Base-by-base conservation (phyloP, 139 green algal genomes). In the Chlorokybus atmophyticus region DNA sequence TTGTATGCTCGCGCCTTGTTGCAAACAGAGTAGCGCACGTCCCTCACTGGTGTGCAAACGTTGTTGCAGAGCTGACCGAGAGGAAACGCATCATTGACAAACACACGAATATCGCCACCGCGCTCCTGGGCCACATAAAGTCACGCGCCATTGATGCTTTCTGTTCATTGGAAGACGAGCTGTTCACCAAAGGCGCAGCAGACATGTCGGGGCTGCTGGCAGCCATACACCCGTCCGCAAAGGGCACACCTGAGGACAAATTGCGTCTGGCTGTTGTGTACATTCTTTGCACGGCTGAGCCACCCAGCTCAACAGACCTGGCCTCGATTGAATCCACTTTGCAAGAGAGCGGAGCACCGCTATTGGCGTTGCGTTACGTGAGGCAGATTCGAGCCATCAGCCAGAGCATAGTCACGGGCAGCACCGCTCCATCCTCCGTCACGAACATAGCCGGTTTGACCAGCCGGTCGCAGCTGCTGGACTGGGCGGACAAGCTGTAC, bases 101-200 rank as follows among this genome's bases (percentile, higher is more conserved):
- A 80, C 92, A 99, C 83, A 96, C 89, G 60, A 95, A 93, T 79
- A 78, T 99, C 47, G 83, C 83, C 19, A 93, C 83, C 7, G 53
- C 71, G 2, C 71, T 99, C 41, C 79, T 99, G 40, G 54, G 50
- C 0, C 60, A 79, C 48, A 98, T 98, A 79, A 95, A 77, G 55
- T 28, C 47, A 14, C 50, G 73, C 23, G 71, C 62, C 17, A 66
- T 97, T 59, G 87, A 97, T 65, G 65, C 71, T 32, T 92, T 83
- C 29, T 87, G 84, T 64, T 68, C 75, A 24, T 26, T 81, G 35
- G 87, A 90, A 60, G 87, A 97, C 57, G 87, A 94, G 24, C 62
- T 90, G 60, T 53, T 94, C 21, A 67, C 64, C 40, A 93, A 94
- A 70, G 71, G 53, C 0, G 65, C 35, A 17, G 54, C 50, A 1